These are phyloP conservation scores for Lagenaria siceraria DNA, from an alignment of 306 rosid species.

Conservation along the genomic window DNA sequence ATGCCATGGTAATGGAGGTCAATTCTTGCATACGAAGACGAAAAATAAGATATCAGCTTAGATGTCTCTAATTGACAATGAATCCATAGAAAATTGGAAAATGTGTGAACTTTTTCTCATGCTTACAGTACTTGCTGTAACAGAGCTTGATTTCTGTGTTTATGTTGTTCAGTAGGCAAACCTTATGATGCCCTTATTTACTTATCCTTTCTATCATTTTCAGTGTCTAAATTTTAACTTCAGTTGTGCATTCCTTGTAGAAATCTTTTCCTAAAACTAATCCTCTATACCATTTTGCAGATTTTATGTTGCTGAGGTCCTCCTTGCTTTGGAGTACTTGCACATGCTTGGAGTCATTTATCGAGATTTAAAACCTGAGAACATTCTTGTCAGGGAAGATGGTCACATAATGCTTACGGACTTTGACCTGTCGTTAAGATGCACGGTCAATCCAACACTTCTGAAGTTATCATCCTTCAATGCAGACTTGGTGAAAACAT, in stretches of 20 bases:
- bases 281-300: slow-evolving; percentile 15
- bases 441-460: slow-evolving; percentile 55
- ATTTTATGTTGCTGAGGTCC: slow-evolving; percentile 74
- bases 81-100: background rate
- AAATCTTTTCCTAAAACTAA: background rate
- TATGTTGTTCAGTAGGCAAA: background rate
- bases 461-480: slow-evolving; percentile 34
- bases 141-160: background rate
- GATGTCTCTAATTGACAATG: background rate
- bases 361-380: slow-evolving; percentile 69
- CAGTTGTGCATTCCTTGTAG: background rate
- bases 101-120: background rate
- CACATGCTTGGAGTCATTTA: slow-evolving; percentile 81
- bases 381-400: slow-evolving; percentile 69
- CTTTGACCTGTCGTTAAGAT: slow-evolving; percentile 59
- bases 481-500: slow-evolving; percentile 34
- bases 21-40: background rate
- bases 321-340: slow-evolving; percentile 67
- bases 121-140: background rate
- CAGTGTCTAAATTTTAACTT: background rate
- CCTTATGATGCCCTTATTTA: background rate
- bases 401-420: slow-evolving; percentile 82
- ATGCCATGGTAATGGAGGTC: background rate
- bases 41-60: background rate
- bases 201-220: background rate